These are phyloP conservation scores for Exophiala xenobiotica DNA, from an alignment of 2,329 filamentous ascomycete species.

Conservation along the genomic window DNA sequence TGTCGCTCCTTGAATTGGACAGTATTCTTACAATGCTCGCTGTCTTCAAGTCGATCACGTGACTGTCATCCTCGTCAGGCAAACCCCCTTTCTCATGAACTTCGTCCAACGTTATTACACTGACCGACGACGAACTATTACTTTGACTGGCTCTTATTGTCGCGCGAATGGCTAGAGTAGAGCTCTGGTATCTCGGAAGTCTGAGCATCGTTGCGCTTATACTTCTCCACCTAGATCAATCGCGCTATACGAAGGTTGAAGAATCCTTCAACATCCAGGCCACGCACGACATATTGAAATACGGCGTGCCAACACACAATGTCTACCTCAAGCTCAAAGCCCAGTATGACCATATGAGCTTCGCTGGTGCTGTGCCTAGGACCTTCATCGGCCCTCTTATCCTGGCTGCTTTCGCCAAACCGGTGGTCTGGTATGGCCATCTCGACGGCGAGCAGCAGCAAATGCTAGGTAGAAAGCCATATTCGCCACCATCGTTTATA, in stretches of 20 bases:
- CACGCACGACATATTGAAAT: constrained; percentile 80
- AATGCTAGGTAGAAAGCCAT: constrained; percentile 49
- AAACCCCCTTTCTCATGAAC: neutral
- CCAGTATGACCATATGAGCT: constrained; percentile 84
- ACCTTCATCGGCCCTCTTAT: constrained; percentile 82
- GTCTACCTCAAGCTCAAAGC: constrained; percentile 54
- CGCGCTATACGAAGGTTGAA: constrained; percentile 96
- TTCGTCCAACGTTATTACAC: neutral
- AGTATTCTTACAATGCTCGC: too few species aligned
- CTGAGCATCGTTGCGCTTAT: constrained; percentile 56
- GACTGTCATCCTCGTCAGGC: neutral
- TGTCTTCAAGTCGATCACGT: neutral
- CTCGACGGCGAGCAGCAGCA: constrained; percentile 55
- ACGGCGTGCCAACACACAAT: constrained; percentile 65
- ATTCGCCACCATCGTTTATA: neutral
- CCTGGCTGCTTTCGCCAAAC: constrained; percentile 70
- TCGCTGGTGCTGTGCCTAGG: constrained; percentile 86
- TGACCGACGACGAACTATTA: neutral
- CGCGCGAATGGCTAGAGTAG: constrained; percentile 19
- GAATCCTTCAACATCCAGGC: constrained; percentile 98
- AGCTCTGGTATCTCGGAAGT: constrained; percentile 49
- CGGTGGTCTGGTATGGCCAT: constrained; percentile 59
- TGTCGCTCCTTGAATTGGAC: too few species aligned
- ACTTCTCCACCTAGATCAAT: constrained; percentile 66
- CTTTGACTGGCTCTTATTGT: too few species aligned